A percentile compares a stretch with the other conserved stretches of the same genome.
These are phyloP conservation scores for Malania oleifera DNA, from an alignment of 164 flowering plant species.

Conservation along the genomic window DNA sequence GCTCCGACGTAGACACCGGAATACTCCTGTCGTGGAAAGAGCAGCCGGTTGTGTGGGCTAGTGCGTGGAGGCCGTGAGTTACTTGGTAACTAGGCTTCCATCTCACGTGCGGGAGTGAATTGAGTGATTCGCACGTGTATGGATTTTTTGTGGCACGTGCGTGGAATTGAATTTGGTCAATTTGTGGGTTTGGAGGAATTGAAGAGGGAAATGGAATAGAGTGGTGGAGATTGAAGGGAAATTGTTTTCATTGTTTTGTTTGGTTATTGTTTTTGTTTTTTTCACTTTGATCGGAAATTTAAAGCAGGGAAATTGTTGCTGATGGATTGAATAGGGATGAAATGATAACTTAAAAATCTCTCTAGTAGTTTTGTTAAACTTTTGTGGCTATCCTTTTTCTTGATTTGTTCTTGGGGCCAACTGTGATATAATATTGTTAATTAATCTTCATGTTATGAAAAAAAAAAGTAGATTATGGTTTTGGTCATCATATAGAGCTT, in stretches of 20 bases:
- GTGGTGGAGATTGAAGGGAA: no score
- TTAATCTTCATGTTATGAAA: no score
- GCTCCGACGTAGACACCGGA: slow-evolving; percentile 50
- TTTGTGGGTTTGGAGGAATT: not conserved
- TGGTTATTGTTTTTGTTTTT: no score
- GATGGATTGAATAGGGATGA: slow-evolving; percentile 19
- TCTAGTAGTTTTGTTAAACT: not conserved
- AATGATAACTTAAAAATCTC: no score
- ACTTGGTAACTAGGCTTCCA: not conserved
- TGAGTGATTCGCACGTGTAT: not conserved
- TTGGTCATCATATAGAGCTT: no score
- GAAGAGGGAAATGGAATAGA: not conserved
- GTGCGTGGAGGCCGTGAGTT: slow-evolving; percentile 69
- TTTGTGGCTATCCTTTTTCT: not conserved
- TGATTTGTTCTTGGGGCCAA: no score
- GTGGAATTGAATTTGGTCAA: slow-evolving; percentile 5
- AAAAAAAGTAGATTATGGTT: no score
- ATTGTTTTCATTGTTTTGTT: no score
- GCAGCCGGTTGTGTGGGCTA: slow-evolving; percentile 89
- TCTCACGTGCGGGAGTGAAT: no score
- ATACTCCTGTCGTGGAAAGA: slow-evolving; percentile 84
- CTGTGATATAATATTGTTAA: no score
- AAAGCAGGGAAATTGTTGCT: slow-evolving; percentile 1
- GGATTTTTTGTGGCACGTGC: slow-evolving; percentile 23
- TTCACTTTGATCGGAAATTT: not conserved